Conservation (phyloP, 495 filamentous ascomycete genomes). For the Baudoinia panamericana region DNA sequence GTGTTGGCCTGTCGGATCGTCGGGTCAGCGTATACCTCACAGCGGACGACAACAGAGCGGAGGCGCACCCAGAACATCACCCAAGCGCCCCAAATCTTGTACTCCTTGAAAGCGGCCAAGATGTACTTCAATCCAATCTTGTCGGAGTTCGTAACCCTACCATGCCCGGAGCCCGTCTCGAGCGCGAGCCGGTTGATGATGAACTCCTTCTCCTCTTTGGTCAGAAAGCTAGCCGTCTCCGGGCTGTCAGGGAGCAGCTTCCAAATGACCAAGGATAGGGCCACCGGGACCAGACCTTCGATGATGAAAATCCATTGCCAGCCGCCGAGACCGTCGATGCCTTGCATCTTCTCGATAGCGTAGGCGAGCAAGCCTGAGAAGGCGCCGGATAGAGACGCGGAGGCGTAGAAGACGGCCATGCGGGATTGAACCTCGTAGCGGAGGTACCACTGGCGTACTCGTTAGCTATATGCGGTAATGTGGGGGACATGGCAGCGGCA, state of each 20-base stretch:
- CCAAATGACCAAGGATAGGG: slow-evolving; percentile 3
- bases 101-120: slow-evolving; percentile 9
- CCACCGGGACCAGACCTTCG: slow-evolving; percentile 1
- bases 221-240: slow-evolving; percentile 47
- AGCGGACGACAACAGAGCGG: background rate
- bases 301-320: slow-evolving; percentile 43
- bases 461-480: slow-evolving; percentile 48
- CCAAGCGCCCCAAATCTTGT: slow-evolving; percentile 6
- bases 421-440: slow-evolving; percentile 52
- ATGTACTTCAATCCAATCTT: slow-evolving; percentile 6
- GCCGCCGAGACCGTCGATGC: slow-evolving; percentile 45
- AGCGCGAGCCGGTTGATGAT: slow-evolving; percentile 42
- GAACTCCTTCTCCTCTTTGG: slow-evolving; percentile 26
- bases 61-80: slow-evolving; percentile 13
- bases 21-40: too few relatives aligned
- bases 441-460: slow-evolving; percentile 65
- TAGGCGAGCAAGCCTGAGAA: slow-evolving; percentile 60
- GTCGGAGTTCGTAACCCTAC: slow-evolving; percentile 11
- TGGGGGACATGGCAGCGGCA: background rate
- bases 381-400: slow-evolving; percentile 51
- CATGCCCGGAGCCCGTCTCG: slow-evolving; percentile 16
- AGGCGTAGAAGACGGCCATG: slow-evolving; percentile 58
- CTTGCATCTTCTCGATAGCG: slow-evolving; percentile 56
- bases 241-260: slow-evolving; percentile 41
- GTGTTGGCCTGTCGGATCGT: slow-evolving; percentile 7